Evolutionary conservation across 441 rosid genomes (phyloP), one percentile per base, ranked within the genome.

Genomic region (Eutrema salsugineum): DNA sequence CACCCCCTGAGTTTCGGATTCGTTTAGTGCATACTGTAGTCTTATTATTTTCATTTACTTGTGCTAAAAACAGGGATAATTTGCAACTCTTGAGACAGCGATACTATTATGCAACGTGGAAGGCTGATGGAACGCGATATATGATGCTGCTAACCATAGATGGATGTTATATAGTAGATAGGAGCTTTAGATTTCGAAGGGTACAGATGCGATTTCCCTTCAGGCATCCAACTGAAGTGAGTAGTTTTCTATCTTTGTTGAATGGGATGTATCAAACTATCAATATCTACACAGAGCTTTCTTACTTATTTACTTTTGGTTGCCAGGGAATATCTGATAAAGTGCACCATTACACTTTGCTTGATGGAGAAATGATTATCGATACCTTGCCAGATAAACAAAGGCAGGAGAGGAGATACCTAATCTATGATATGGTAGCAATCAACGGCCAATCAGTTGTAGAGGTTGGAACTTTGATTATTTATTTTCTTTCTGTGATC

Each of bases 61-160:
- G 40, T 77, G 50, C 54, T 64, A 32, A 20, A 24, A 56, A 55
- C 91, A 96, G 99, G 78, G 98, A 93, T 2, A 96, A 93, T 73
- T 83, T 96, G 68, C 98, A 93, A 81, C 84, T 93, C 57, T 77
- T 96, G 77, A 90, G 99, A 80, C 99, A 96, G 79, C 87, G 97
- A 2, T 96, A 96, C 79, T 96, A 96, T 77, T 93, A 90, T 82
- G 99, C 99, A 66, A 96, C 99, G 9, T 96, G 99, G 99, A 96
- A 96, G 80, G 99, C 99, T 63, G 99, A 93, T 81, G 99, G 99
- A 76, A 96, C 98, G 7, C 86, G 99, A 68, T 96, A 96, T 72
- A 89, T 96, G 99, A 90, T 96, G 99, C 83, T 96, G 54, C 86
- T 96, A 66, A 93, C 88, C 65, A 54, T 82, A 33, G 98, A 93